phyloP scores from a whole-genome alignment of 164 flowering plant genomes.

The Dillenia turbinata region DNA sequence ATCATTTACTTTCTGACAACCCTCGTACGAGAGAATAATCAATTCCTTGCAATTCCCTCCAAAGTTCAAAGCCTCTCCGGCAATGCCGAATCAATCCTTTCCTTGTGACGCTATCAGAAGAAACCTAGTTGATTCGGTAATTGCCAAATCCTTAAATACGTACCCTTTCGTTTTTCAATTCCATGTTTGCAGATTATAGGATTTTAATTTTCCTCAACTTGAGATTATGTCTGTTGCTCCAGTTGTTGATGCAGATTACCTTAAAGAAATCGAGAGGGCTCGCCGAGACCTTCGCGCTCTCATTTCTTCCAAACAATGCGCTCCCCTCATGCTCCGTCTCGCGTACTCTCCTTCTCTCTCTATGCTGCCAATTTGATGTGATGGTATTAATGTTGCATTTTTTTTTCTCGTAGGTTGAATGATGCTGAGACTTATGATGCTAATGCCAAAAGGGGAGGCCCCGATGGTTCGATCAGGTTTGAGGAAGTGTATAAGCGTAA shows the following conservation, averaged over 20 bases:
- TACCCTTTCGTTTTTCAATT: no score
- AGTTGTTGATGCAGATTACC: constrained; percentile 74
- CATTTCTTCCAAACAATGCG: constrained; percentile 73
- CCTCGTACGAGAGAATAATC: no score
- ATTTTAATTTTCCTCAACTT: no score
- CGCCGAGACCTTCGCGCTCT: constrained; percentile 90
- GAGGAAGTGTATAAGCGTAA: constrained; percentile 75
- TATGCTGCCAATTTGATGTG: background rate
- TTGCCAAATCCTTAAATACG: no score
- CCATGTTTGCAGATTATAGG: no score
- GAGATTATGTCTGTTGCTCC: constrained; percentile 13
- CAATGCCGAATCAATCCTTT: no score
- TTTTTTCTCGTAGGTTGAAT: constrained; percentile 62
- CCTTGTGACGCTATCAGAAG: no score
- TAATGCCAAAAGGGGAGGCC: constrained; percentile 82
- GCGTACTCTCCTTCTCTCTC: constrained; percentile 45
- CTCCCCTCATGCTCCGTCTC: constrained; percentile 95
- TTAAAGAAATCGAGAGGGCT: constrained; percentile 78
- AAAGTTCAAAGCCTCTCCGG: no score
- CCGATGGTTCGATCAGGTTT: constrained; percentile 84
- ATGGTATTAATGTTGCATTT: no score
- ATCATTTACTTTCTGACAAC: no score
- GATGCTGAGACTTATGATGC: constrained; percentile 94
- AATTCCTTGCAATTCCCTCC: no score
- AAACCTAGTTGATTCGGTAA: no score